A percentile compares a stretch with the other conserved stretches of the same genome.
phyloP scores from a whole-genome alignment of 164 flowering plant species.

The Platanus orientalis region DNA sequence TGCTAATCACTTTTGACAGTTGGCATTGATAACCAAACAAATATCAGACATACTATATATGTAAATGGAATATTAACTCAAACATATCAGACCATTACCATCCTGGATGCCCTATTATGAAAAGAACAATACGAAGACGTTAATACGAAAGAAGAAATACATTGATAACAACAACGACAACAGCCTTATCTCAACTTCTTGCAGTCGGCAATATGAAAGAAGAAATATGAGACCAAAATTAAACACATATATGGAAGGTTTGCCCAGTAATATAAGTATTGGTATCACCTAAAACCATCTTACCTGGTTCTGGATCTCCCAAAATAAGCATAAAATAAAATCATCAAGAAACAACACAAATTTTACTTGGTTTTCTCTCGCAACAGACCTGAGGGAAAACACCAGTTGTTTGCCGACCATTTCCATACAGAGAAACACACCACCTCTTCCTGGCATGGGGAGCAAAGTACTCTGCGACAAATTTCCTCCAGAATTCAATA shows the following conservation, averaged over 20 bases:
- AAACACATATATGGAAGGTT: neutral
- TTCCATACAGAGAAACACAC: constrained; percentile 99
- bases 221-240: neutral
- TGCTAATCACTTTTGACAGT: no score
- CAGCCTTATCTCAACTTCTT: no score
- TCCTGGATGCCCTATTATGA: no score
- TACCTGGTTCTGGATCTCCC: neutral
- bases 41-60: no score
- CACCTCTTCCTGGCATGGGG: constrained; percentile 97
- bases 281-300: neutral
- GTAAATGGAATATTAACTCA: no score
- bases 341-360: neutral
- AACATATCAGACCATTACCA: no score
- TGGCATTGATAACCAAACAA: no score
- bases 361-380: constrained; percentile 3
- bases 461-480: constrained; percentile 89
- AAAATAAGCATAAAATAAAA: neutral
- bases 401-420: constrained; percentile 92
- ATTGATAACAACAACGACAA: no score
- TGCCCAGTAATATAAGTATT: no score
- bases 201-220: no score
- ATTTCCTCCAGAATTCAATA: constrained; percentile 97
- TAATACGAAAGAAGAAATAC: neutral
- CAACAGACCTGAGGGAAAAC: constrained; percentile 92
- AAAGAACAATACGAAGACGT: no score